These are phyloP conservation scores for Fusarium praegraminearum DNA, from an alignment of 2,329 filamentous ascomycete species.

Conservation along the genomic window DNA sequence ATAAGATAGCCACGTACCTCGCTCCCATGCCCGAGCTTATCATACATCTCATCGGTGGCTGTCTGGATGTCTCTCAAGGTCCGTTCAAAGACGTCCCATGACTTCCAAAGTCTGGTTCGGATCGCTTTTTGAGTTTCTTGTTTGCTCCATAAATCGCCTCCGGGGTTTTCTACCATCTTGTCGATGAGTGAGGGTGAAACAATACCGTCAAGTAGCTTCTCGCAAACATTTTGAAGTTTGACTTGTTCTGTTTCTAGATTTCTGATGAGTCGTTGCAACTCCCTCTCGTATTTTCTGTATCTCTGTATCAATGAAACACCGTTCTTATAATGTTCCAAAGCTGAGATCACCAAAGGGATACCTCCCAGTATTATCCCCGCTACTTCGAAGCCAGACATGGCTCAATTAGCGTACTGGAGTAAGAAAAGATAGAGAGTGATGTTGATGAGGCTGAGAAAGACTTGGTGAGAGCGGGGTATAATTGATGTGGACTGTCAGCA, in stretches of 20 bases:
- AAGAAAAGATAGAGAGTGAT: not conserved
- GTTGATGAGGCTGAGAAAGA: not conserved
- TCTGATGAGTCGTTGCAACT: constrained; percentile 9
- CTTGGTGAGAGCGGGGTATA: not conserved
- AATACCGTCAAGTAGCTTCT: constrained; percentile 10
- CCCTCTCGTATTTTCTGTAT: not conserved
- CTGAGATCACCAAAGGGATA: constrained; percentile 4
- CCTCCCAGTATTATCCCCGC: constrained; percentile 1
- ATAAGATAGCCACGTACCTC: not conserved
- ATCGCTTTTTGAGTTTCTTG: not conserved
- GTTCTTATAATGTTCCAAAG: constrained; percentile 9
- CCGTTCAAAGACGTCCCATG: constrained; percentile 3
- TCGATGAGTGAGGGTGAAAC: not conserved
- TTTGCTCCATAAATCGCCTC: constrained; percentile 4
- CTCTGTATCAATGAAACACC: not conserved
- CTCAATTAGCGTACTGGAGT: not conserved
- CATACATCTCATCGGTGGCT: not conserved
- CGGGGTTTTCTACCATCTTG: not conserved
- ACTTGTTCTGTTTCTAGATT: constrained; percentile 14
- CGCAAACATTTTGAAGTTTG: constrained; percentile 23
- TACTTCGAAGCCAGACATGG: constrained; percentile 25
- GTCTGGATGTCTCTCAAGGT: not conserved
- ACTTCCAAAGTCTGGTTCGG: constrained; percentile 3
- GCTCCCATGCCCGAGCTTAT: not conserved
- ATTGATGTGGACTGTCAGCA: not conserved